Conservation (phyloP, 148 eudicot species). For the Drosera capensis region DNA sequence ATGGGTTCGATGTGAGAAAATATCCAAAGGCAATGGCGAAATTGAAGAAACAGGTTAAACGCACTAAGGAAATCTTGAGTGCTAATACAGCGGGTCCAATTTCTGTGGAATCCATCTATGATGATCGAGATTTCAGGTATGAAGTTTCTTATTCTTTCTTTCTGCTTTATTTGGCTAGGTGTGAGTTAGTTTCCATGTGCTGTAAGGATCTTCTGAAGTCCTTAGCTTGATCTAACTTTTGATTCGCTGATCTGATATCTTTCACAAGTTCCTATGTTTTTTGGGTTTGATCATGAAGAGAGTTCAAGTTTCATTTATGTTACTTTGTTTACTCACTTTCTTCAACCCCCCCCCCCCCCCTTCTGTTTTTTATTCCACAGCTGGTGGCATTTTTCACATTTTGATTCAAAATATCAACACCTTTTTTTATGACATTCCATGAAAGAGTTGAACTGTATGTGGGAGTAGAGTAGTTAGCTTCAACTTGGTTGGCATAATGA, state of each 20-base stretch:
- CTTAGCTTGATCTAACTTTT: background rate
- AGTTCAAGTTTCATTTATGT: too few relatives aligned
- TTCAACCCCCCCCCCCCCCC: too few relatives aligned
- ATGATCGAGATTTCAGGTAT: conserved; percentile 94
- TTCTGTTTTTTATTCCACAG: too few relatives aligned
- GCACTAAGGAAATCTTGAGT: conserved; percentile 90
- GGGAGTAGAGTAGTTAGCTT: too few relatives aligned
- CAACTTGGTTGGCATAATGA: background rate
- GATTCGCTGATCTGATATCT: background rate
- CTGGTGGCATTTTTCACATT: too few relatives aligned
- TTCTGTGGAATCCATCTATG: conserved; percentile 86
- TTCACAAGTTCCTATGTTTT: too few relatives aligned
- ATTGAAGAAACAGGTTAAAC: conserved; percentile 97
- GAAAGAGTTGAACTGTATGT: too few relatives aligned
- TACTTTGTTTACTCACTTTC: too few relatives aligned
- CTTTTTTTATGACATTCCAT: too few relatives aligned
- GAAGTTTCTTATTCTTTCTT: background rate
- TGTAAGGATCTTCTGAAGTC: background rate
- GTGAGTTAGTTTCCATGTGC: too few relatives aligned
- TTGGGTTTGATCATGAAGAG: too few relatives aligned
- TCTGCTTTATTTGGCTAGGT: background rate
- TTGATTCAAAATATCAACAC: too few relatives aligned
- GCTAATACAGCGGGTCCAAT: conserved; percentile 87
- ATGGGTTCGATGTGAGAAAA: conserved; percentile 64
- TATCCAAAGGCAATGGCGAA: conserved; percentile 96